Evolutionary conservation across 352 stramenopile genomes (phyloP), one percentile per base, ranked within the genome.

Genomic region (Phytophthora cactorum): DNA sequence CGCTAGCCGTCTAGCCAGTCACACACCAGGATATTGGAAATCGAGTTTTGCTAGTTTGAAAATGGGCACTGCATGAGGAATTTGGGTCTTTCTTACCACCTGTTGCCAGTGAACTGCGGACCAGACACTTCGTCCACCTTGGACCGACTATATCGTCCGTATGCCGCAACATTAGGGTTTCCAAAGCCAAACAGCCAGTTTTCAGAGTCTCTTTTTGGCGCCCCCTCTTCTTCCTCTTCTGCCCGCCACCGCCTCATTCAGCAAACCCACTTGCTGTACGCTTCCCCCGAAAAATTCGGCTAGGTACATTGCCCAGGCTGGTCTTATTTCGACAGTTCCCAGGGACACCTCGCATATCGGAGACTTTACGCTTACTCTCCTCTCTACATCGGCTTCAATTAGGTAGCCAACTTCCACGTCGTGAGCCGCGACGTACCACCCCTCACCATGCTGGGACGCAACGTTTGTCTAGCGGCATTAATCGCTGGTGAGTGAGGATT

Each of bases 391-490:
- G 22, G 22, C 22, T 22, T 22, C 22, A 22, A 22, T 22, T 22
- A 22, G 22, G 22, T 54, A 56, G 45, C 9, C 28, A 60, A 31
- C 34, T 36, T 39, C 8, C 38, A 75, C 64, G 63, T 66, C 58
- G 46, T 66, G 28, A 52, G 39, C 62, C n/a, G 68, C 57, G 63
- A 55, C 52, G 63, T 76, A 76, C 25, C 17, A 22, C 22, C 32
- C 15, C 29, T 5, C 46, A 41, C 1, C 6, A 74, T 78, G 70
- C 17, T 75, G 29, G 52, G 66, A 49, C 70, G 60, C 59, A 72
- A 67, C 46, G 52, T 72, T 59, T 75, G 52, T 53, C 43, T 78
- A 5, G 66, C 56, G 8, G 66, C 52, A 2, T 66, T 78, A 31
- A 68, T 78, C 53, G 60, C 66, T 45, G 66, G 70, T 74, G n/a